Conservation (phyloP, 371 early-diverging fungal species). For the Mortierella polycephala region DNA sequence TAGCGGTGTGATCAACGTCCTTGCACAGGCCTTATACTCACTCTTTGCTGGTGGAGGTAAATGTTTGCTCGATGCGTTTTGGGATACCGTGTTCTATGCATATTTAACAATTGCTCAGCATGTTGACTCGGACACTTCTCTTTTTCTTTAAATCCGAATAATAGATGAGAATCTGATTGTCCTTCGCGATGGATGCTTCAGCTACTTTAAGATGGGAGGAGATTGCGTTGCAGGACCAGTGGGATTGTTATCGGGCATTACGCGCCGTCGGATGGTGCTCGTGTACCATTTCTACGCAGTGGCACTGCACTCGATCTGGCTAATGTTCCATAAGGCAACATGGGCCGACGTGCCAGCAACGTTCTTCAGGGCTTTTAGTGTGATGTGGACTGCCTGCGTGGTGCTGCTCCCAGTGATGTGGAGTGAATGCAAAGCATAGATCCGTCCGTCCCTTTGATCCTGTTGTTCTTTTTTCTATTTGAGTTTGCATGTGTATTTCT, state of each 20-base stretch:
- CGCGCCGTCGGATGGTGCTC: constrained; percentile 41
- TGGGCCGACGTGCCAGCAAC: constrained; percentile 54
- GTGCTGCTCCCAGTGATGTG: constrained; percentile 67
- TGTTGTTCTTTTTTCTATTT: too few relatives aligned
- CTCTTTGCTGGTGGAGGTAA: constrained; percentile 83
- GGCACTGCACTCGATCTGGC: constrained; percentile 52
- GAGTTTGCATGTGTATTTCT: too few relatives aligned
- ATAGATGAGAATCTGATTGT: constrained; percentile 69
- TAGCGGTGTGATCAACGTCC: constrained; percentile 83
- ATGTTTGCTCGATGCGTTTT: constrained; percentile 11
- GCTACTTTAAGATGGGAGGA: constrained; percentile 88
- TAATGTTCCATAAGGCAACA: constrained; percentile 58
- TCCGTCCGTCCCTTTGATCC: background rate
- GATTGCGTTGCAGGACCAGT: constrained; percentile 83
- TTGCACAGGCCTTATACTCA: constrained; percentile 89
- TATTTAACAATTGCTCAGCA: background rate
- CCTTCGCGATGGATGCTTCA: constrained; percentile 89
- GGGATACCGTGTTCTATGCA: too few relatives aligned
- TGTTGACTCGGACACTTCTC: constrained; percentile 4
- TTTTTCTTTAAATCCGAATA: constrained; percentile 11
- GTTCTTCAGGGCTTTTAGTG: constrained; percentile 56
- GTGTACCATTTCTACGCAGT: constrained; percentile 54
- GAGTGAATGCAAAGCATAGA: constrained; percentile 62
- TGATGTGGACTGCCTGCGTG: constrained; percentile 66
- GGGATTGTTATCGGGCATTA: constrained; percentile 80